A percentile compares a stretch with the other conserved stretches of the same genome.
These are phyloP conservation scores for Linum lewisii DNA, from an alignment of 345 rosid species.

Conservation along the genomic window DNA sequence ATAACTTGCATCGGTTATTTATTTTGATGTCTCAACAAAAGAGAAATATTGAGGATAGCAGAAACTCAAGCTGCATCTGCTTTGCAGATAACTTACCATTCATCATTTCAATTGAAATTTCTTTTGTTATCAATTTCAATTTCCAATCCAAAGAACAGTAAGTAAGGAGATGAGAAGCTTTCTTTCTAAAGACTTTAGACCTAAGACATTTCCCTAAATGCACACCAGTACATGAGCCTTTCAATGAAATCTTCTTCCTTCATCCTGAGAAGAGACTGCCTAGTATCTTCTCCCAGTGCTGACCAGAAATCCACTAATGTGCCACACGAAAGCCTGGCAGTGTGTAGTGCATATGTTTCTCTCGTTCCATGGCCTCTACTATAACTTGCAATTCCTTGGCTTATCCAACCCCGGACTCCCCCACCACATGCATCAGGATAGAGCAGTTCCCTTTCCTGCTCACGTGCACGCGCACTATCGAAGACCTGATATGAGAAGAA, in stretches of 20 bases:
- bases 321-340: slow-evolving; percentile 86
- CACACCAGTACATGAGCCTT: slow-evolving; percentile 84
- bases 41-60: too few relatives aligned
- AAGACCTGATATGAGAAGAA: slow-evolving; percentile 55
- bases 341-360: slow-evolving; percentile 89
- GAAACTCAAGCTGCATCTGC: too few relatives aligned
- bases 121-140: too few relatives aligned
- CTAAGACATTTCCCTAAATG: neutral
- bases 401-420: slow-evolving; percentile 95
- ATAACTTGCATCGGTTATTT: too few relatives aligned
- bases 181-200: neutral
- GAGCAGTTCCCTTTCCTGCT: slow-evolving; percentile 80
- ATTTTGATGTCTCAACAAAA: too few relatives aligned
- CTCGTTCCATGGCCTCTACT: slow-evolving; percentile 90
- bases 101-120: too few relatives aligned
- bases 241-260: slow-evolving; percentile 98
- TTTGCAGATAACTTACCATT: too few relatives aligned
- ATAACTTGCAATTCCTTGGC: slow-evolving; percentile 71
- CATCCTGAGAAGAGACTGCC: slow-evolving; percentile 77
- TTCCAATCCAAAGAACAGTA: too few relatives aligned
- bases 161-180: too few relatives aligned
- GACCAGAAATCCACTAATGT: slow-evolving; percentile 94
- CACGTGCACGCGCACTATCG: slow-evolving; percentile 87
- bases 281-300: slow-evolving; percentile 78
- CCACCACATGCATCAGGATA: slow-evolving; percentile 99